Percentiles rank a stretch among this genome's conserved stretches.
Evolutionary conservation across 2,329 filamentous ascomycete species (phyloP).

Genomic region (Rugonectria rugulosa): DNA sequence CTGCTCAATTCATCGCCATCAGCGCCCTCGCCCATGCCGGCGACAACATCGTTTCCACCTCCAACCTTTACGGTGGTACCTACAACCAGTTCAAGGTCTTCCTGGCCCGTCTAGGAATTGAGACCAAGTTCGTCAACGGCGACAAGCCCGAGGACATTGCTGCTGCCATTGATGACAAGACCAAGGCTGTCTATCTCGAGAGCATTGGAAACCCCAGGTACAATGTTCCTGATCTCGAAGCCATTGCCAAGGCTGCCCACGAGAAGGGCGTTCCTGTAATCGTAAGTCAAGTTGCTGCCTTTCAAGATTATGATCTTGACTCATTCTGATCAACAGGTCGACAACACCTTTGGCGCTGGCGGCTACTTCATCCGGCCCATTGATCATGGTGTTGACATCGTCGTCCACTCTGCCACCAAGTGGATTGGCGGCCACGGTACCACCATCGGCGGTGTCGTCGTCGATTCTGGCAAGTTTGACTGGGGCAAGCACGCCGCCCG

Average conservation of each 20-base stretch:
- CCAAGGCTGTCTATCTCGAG: constrained; percentile 91
- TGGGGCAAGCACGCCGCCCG: constrained; percentile 85
- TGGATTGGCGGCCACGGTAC: constrained; percentile 98
- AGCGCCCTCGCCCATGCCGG: constrained; percentile 83
- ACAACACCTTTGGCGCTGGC: constrained; percentile 95
- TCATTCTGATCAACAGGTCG: constrained; percentile 61
- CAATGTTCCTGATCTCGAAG: constrained; percentile 91
- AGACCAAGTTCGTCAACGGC: constrained; percentile 85
- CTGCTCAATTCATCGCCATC: constrained; percentile 91
- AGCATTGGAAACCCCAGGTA: constrained; percentile 93
- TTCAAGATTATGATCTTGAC: background rate
- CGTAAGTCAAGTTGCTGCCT: constrained; percentile 46
- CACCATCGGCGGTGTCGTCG: constrained; percentile 84
- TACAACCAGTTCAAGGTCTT: constrained; percentile 98
- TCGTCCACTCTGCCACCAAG: constrained; percentile 94
- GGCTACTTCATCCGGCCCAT: constrained; percentile 89
- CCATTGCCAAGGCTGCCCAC: constrained; percentile 81
- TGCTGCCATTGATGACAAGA: constrained; percentile 87
- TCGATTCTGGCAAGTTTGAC: constrained; percentile 92
- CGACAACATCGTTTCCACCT: constrained; percentile 92
- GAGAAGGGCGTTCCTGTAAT: constrained; percentile 71
- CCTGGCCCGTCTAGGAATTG: constrained; percentile 84
- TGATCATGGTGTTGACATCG: constrained; percentile 89
- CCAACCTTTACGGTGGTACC: constrained; percentile 91
- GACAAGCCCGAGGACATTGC: constrained; percentile 82